Evolutionary conservation across 2,329 filamentous ascomycete genomes (phyloP), one percentile per base, ranked within the genome.

Genomic region (Aspergillus sp.): DNA sequence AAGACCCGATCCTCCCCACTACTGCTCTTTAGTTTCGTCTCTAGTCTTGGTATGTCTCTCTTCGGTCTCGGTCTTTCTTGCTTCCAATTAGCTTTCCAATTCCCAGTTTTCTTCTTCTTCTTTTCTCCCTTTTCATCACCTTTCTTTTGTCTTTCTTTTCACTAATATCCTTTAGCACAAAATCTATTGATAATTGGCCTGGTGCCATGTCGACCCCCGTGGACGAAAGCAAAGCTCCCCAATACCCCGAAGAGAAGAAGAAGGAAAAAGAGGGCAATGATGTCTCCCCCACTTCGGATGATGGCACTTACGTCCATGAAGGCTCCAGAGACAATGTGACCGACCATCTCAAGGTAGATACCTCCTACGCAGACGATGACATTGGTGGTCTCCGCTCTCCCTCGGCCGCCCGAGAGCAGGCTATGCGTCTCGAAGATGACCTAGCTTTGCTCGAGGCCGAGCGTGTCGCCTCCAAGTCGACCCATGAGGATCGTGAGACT

Each of bases 401-500:
- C 1, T 79, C 79, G 0, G 71, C 75, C 45, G 72, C 70, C 11
- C 73, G 82, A 33, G 82, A 85, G 61, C 72, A 82, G 55, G 74
- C 77, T 5, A 72, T 74, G 47, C 72, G 81, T 37, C 66, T 86
- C 28, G 77, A 84, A 43, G 84, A 88, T 62, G 83, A 87, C 47
- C 65, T 87, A 41, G 73, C 78, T 35, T 68, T 87, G 59, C 70
- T 86, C 37, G 77, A 83, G 51, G 78, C 82, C 2, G 84, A 88
- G 65, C 73, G 79, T 8, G 73, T 82, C 43, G 73, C 79, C 1
- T 77, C 76, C 3, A 73, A 45, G 49, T 67, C 49, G 47, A 67
- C 55, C 49, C 67, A 61, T 35, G 54, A 54, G 5, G 55, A 55
- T 6, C 49, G 47, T 6, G 55, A 58, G n/a, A 60, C 60, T 7